Evolutionary conservation across 345 rosid species (phyloP).

Genomic region (Citrus glauca): DNA sequence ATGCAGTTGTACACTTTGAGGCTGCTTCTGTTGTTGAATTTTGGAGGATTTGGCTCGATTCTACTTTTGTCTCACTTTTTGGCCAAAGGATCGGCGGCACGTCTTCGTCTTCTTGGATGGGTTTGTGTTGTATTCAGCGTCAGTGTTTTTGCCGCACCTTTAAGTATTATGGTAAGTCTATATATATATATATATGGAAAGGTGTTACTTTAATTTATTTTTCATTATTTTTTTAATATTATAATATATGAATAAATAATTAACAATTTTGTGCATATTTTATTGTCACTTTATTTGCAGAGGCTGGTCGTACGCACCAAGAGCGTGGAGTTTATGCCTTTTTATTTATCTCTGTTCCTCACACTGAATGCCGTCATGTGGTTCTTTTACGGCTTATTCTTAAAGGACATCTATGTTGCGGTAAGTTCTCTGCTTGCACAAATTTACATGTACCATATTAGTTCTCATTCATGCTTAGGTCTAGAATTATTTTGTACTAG

Average conservation of each 20-base stretch:
- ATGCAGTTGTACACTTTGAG: conserved; percentile 25
- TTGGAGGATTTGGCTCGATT: conserved; percentile 24
- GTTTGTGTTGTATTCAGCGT: conserved; percentile 19
- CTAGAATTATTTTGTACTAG: too few species aligned
- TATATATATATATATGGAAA: neutral
- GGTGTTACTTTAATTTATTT: neutral
- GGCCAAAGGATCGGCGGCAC: conserved; percentile 5
- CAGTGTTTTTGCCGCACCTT: conserved; percentile 33
- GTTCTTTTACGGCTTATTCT: conserved; percentile 30
- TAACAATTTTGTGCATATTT: neutral
- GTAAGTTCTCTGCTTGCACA: conserved; percentile 12
- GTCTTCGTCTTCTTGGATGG: conserved; percentile 35
- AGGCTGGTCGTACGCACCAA: conserved; percentile 29
- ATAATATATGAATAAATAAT: neutral
- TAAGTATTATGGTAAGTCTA: conserved; percentile 27
- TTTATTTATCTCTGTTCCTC: conserved; percentile 29
- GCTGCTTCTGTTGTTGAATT: conserved; percentile 24
- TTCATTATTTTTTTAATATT: too few species aligned
- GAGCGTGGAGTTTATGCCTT: conserved; percentile 46
- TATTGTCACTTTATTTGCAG: conserved; percentile 17
- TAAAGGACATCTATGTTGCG: conserved; percentile 32
- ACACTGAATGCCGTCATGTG: conserved; percentile 30
- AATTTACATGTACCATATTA: too few species aligned
- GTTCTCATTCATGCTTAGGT: too few species aligned
- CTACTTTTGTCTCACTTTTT: conserved; percentile 24